phyloP scores from a whole-genome alignment of 495 filamentous ascomycete genomes.

The Chaetomium tenue region DNA sequence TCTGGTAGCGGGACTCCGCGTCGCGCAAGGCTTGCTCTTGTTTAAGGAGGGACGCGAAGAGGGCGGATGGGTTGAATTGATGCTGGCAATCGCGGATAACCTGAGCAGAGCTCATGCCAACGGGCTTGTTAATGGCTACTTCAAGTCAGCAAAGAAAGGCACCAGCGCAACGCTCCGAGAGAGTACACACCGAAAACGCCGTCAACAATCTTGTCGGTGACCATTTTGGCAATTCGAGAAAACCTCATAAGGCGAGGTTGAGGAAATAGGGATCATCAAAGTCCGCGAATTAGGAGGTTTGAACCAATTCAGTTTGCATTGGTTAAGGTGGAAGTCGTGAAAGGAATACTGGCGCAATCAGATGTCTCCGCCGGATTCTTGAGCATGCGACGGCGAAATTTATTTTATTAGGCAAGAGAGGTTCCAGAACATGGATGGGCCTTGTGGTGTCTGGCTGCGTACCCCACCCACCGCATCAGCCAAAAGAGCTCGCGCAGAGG shows the following conservation, averaged over 20 bases:
- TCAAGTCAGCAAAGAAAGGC: not conserved
- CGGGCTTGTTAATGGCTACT: conserved; percentile 87
- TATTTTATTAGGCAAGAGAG: not conserved
- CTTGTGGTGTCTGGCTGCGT: not conserved
- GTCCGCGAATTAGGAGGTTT: not conserved
- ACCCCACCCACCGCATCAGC: no score
- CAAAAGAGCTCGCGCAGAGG: no score
- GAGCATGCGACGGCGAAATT: not conserved
- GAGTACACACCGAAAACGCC: conserved; percentile 65
- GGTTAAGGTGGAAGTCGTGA: not conserved
- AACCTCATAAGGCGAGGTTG: conserved; percentile 27
- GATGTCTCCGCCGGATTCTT: no score
- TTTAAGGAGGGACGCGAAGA: conserved; percentile 72
- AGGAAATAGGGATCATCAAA: not conserved
- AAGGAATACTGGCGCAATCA: not conserved
- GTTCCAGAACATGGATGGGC: not conserved
- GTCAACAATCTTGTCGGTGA: conserved; percentile 61
- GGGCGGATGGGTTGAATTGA: conserved; percentile 73
- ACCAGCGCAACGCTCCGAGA: not conserved
- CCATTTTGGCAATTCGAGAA: conserved; percentile 47
- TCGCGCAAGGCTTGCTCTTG: conserved; percentile 53
- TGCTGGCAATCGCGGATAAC: conserved; percentile 79
- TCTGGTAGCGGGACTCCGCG: conserved; percentile 55
- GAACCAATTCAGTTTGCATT: not conserved
- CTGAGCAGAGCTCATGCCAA: conserved; percentile 78